A percentile compares a stretch with the other conserved stretches of the same genome.
Conservation (phyloP, 768 basidiomycete species). For the Pseudohyphozyma bogoriensis region DNA sequence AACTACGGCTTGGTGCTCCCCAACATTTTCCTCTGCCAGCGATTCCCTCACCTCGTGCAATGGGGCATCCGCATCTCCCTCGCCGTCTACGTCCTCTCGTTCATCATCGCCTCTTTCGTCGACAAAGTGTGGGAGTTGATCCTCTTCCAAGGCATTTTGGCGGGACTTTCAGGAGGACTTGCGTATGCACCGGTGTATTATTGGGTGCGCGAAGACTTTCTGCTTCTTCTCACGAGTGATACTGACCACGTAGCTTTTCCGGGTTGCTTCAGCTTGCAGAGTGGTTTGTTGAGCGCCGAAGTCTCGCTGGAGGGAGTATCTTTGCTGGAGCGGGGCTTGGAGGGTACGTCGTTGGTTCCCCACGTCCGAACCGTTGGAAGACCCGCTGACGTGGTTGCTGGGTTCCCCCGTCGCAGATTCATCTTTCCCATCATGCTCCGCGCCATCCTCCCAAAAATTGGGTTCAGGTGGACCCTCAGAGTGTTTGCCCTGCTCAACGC, state of each 20-base stretch:
- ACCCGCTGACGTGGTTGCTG: too few relatives aligned
- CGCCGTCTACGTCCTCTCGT: background rate
- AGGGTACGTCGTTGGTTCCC: slow-evolving; percentile 35
- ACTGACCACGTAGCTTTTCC: too few relatives aligned
- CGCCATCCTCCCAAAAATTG: slow-evolving; percentile 6
- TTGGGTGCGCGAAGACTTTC: too few relatives aligned
- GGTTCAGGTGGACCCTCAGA: slow-evolving; percentile 33
- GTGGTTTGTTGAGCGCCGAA: slow-evolving; percentile 38
- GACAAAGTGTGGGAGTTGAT: background rate
- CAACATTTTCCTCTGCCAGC: background rate
- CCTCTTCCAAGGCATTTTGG: background rate
- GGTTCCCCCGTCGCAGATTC: background rate
- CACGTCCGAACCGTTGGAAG: too few relatives aligned
- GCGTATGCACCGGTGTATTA: background rate
- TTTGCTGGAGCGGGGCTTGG: slow-evolving; percentile 37
- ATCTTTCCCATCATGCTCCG: slow-evolving; percentile 26
- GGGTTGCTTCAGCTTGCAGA: slow-evolving; percentile 32
- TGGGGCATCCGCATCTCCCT: background rate
- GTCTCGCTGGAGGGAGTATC: slow-evolving; percentile 38
- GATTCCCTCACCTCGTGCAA: background rate
- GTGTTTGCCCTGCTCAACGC: slow-evolving; percentile 30
- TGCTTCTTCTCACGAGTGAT: background rate
- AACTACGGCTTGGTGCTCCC: background rate
- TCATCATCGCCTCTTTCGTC: background rate
- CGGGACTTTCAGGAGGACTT: background rate